These are phyloP conservation scores for Exophiala sp. DNA, from an alignment of 2,329 filamentous ascomycete species.

Conservation along the genomic window DNA sequence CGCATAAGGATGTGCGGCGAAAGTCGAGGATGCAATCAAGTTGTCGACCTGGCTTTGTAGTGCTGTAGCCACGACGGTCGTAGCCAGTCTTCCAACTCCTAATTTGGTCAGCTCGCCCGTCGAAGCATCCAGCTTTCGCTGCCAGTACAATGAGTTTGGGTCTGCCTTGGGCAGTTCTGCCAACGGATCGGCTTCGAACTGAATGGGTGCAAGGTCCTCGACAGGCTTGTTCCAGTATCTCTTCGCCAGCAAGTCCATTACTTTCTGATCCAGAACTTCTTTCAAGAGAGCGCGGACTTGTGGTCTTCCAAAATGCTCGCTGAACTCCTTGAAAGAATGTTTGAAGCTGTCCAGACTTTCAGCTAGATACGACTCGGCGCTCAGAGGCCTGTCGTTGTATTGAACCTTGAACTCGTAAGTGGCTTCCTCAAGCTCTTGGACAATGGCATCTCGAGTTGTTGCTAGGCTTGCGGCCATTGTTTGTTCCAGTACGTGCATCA, in stretches of 20 bases:
- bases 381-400: slow-evolving; percentile 93
- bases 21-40: slow-evolving; percentile 76
- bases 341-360: slow-evolving; percentile 96
- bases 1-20: slow-evolving; percentile 85
- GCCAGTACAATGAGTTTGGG: slow-evolving; percentile 84
- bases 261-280: slow-evolving; percentile 86
- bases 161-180: slow-evolving; percentile 80
- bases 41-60: slow-evolving; percentile 79
- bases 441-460: slow-evolving; percentile 84
- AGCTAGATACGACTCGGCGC: slow-evolving; percentile 92
- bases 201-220: slow-evolving; percentile 67
- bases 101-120: slow-evolving; percentile 87
- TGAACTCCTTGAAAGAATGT: slow-evolving; percentile 93
- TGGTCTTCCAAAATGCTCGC: slow-evolving; percentile 80
- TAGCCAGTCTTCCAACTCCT: slow-evolving; percentile 87
- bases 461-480: slow-evolving; percentile 94
- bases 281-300: slow-evolving; percentile 90
- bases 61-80: slow-evolving; percentile 83
- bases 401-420: slow-evolving; percentile 99
- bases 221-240: slow-evolving; percentile 97
- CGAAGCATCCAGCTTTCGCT: slow-evolving; percentile 87
- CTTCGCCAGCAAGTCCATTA: slow-evolving; percentile 86
- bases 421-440: slow-evolving; percentile 91
- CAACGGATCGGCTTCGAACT: slow-evolving; percentile 68
- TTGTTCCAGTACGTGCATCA: slow-evolving; percentile 95